Percentiles rank a stretch among this genome's conserved stretches.
phyloP scores from a whole-genome alignment of 441 rosid species.

The Jatropha multifida region DNA sequence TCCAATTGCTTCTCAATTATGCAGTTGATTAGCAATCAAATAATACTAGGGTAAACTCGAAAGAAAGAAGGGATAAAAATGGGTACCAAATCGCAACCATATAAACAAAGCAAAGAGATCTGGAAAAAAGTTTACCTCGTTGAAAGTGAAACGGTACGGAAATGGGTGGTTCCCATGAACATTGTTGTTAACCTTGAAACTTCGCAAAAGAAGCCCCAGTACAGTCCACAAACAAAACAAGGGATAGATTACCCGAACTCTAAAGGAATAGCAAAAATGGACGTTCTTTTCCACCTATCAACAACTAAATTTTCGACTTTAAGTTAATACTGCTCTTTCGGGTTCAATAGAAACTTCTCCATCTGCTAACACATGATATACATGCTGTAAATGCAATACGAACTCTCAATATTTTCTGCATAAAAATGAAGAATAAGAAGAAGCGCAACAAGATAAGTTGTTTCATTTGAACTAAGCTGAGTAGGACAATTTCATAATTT shows the following conservation, averaged over 20 bases:
- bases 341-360: too few relatives aligned
- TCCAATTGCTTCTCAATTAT: not conserved
- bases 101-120: not conserved
- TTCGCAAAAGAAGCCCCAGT: not conserved
- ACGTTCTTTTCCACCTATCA: too few relatives aligned
- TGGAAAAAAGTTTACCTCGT: not conserved
- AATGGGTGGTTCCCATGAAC: not conserved
- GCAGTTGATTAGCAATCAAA: not conserved
- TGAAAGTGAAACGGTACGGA: not conserved
- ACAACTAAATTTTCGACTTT: too few relatives aligned
- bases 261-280: too few relatives aligned
- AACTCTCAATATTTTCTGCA: too few relatives aligned
- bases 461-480: not conserved
- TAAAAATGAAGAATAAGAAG: too few relatives aligned
- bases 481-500: not conserved
- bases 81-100: too few relatives aligned
- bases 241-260: not conserved
- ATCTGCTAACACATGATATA: too few relatives aligned
- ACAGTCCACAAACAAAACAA: not conserved
- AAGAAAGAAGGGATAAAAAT: not conserved
- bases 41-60: not conserved
- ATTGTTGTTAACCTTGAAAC: not conserved
- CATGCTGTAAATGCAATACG: too few relatives aligned
- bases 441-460: not conserved
- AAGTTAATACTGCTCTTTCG: too few relatives aligned